phyloP scores from a whole-genome alignment of 441 rosid genomes.

The Mallotus repandus region DNA sequence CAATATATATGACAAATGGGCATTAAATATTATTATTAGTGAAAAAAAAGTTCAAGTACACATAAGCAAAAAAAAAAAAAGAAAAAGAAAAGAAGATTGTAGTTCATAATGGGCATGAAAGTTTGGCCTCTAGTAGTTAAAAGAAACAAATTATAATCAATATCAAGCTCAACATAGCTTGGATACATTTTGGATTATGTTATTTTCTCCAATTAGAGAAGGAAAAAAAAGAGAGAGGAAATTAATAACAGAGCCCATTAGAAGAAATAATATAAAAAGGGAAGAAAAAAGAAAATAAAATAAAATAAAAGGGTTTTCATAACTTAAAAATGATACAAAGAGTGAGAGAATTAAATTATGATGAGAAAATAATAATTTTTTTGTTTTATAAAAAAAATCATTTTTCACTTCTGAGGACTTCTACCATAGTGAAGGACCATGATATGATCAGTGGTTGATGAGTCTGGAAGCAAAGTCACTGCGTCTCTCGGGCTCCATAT shows the following conservation, averaged over 20 bases:
- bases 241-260: constrained; percentile 21
- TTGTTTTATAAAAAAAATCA: background rate
- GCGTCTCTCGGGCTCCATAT: constrained; percentile 72
- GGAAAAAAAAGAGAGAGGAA: constrained; percentile 2
- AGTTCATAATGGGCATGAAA: background rate
- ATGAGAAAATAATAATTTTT: background rate
- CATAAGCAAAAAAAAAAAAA: background rate
- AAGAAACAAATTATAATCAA: constrained; percentile 14
- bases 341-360: constrained; percentile 17
- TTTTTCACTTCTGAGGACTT: constrained; percentile 29
- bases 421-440: constrained; percentile 87
- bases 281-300: too few relatives aligned
- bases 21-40: background rate
- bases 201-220: constrained; percentile 36
- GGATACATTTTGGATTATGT: constrained; percentile 33
- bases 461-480: constrained; percentile 59
- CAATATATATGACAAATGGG: background rate
- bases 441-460: constrained; percentile 65
- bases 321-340: constrained; percentile 31
- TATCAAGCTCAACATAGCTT: constrained; percentile 10
- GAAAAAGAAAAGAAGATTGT: background rate
- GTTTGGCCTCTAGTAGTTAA: background rate
- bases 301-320: constrained; percentile 18
- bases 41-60: background rate
- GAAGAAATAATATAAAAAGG: background rate